Conservation (phyloP, 2,329 filamentous ascomycete species). For the Hypoxylon sp. region DNA sequence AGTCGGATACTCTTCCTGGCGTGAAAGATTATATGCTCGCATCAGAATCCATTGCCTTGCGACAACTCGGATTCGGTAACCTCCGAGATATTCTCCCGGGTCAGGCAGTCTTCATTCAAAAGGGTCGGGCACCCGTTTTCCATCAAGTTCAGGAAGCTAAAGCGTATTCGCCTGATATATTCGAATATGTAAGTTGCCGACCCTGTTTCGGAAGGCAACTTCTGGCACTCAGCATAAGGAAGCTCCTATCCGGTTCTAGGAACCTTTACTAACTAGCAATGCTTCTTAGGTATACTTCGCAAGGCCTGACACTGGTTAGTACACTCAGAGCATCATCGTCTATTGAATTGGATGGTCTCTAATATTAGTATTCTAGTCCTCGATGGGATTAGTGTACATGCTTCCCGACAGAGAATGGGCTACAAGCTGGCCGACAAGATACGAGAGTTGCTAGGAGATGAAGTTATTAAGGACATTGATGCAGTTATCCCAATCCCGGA, state of each 20-base stretch:
- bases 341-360: not conserved
- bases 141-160: slow-evolving; percentile 70
- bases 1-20: slow-evolving; percentile 61
- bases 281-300: slow-evolving; percentile 76
- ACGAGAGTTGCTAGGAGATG: slow-evolving; percentile 66
- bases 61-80: slow-evolving; percentile 74
- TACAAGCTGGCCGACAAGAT: slow-evolving; percentile 76
- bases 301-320: slow-evolving; percentile 67
- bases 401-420: slow-evolving; percentile 80
- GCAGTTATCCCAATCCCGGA: slow-evolving; percentile 73
- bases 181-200: slow-evolving; percentile 68
- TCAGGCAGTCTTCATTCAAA: slow-evolving; percentile 79
- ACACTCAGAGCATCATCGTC: not conserved
- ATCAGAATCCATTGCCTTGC: slow-evolving; percentile 78
- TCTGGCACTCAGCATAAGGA: too few relatives aligned
- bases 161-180: slow-evolving; percentile 74
- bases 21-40: slow-evolving; percentile 83
- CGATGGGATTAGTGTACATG: slow-evolving; percentile 45
- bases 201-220: too few relatives aligned
- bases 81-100: slow-evolving; percentile 76
- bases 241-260: too few relatives aligned
- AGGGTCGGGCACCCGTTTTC: slow-evolving; percentile 74
- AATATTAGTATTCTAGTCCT: slow-evolving; percentile 20
- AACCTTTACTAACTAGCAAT: slow-evolving; percentile 55
- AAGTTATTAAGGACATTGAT: slow-evolving; percentile 74